phyloP scores from a whole-genome alignment of 2,329 filamentous ascomycete species.

The Incumbomyces lentus region DNA sequence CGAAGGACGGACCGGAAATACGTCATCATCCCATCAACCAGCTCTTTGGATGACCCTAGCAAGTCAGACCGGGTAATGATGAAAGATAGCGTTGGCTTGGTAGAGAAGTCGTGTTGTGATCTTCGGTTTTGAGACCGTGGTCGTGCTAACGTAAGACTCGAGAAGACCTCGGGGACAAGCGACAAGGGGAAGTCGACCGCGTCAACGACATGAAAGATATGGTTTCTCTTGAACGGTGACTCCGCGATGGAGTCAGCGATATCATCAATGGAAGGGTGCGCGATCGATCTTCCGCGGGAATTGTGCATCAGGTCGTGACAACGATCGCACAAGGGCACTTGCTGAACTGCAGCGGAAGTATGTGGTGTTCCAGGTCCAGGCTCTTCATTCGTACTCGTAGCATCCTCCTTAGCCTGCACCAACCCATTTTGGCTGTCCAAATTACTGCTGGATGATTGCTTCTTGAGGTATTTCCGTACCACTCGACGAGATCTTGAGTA shows the following conservation, averaged over 20 bases:
- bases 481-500: constrained; percentile 43
- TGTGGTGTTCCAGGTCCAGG: constrained; percentile 1
- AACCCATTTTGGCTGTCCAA: not conserved
- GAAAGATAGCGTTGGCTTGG: constrained; percentile 59
- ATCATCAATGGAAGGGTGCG: constrained; percentile 69
- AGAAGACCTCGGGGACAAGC: constrained; percentile 64
- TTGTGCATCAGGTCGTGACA: constrained; percentile 78
- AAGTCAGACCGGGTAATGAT: constrained; percentile 84
- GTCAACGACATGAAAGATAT: constrained; percentile 90
- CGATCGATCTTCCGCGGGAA: constrained; percentile 58
- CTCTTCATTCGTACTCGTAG: not conserved
- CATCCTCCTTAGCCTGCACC: not conserved
- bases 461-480: constrained; percentile 28
- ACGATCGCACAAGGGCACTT: constrained; percentile 64
- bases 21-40: constrained; percentile 78
- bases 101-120: constrained; percentile 31
- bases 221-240: constrained; percentile 81
- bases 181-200: constrained; percentile 97
- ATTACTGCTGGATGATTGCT: not conserved
- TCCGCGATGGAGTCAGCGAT: constrained; percentile 77
- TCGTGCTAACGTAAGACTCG: constrained; percentile 59
- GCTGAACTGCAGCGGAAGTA: too few species aligned
- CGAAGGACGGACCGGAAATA: constrained; percentile 70
- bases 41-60: constrained; percentile 69
- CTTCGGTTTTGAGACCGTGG: constrained; percentile 73